These are phyloP conservation scores for Rhododendron kiyosumense DNA, from an alignment of 148 eudicot species.

Conservation along the genomic window DNA sequence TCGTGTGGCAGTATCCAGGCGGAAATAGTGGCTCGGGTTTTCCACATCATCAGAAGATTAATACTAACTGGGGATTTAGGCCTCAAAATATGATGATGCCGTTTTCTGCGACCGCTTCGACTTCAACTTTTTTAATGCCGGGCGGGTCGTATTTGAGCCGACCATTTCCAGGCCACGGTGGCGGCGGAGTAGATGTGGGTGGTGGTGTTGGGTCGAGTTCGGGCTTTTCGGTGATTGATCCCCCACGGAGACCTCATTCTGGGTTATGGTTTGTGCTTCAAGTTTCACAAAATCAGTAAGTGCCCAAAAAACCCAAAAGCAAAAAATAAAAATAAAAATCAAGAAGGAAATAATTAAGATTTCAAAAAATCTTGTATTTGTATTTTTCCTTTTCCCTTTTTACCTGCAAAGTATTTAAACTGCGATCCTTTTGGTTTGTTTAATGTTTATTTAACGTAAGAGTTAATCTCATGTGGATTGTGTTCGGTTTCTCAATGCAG, in stretches of 20 bases:
- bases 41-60: constrained; percentile 14
- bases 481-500: constrained; percentile 31
- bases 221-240: constrained; percentile 48
- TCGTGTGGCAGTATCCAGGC: constrained; percentile 12
- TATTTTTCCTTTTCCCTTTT: background rate
- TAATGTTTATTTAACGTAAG: background rate
- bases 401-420: background rate
- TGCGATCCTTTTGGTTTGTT: background rate
- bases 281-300: constrained; percentile 69
- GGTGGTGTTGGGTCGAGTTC: constrained; percentile 19
- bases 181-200: constrained; percentile 13
- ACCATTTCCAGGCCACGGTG: constrained; percentile 11
- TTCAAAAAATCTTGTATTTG: background rate
- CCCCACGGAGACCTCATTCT: constrained; percentile 66
- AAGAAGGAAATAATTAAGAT: too few species aligned
- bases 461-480: background rate
- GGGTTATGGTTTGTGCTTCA: constrained; percentile 80
- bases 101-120: constrained; percentile 20
- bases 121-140: constrained; percentile 17
- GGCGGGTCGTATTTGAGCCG: constrained; percentile 10
- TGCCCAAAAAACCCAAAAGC: background rate
- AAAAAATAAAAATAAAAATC: too few species aligned
- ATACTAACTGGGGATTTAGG: constrained; percentile 22
- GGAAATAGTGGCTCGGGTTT: constrained; percentile 3
- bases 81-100: constrained; percentile 19